These are phyloP conservation scores for Tolypocladium endophyticum DNA, from an alignment of 2,329 filamentous ascomycete genomes.

Conservation along the genomic window DNA sequence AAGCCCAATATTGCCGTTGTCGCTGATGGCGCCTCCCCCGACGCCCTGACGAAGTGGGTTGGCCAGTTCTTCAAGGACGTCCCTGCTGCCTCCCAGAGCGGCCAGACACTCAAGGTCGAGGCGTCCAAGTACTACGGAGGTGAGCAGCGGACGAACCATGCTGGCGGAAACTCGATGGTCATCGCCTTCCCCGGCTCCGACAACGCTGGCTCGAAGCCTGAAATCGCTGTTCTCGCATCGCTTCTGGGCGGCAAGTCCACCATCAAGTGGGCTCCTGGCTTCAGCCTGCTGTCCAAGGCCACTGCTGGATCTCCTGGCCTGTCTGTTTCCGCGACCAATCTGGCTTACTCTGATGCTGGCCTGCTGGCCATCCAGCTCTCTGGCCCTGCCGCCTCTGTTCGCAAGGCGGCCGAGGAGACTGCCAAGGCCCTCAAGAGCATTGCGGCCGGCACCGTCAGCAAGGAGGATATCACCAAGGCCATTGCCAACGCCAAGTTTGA, in stretches of 20 bases:
- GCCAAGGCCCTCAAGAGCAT: constrained; percentile 77
- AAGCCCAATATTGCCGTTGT: constrained; percentile 89
- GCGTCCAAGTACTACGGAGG: constrained; percentile 86
- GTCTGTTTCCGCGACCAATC: constrained; percentile 63
- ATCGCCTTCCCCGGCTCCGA: constrained; percentile 89
- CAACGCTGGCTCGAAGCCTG: constrained; percentile 74
- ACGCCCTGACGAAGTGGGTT: constrained; percentile 78
- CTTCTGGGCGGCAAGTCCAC: constrained; percentile 82
- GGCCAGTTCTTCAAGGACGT: constrained; percentile 80
- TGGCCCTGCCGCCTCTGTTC: constrained; percentile 63
- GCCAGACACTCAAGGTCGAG: constrained; percentile 44
- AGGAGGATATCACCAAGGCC: constrained; percentile 86
- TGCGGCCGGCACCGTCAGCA: constrained; percentile 61
- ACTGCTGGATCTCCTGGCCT: constrained; percentile 55
- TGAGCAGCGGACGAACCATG: constrained; percentile 78
- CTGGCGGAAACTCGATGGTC: constrained; percentile 69
- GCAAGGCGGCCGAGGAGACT: constrained; percentile 62
- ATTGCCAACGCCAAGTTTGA: constrained; percentile 89
- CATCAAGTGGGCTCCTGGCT: constrained; percentile 94
- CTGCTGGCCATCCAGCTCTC: constrained; percentile 75
- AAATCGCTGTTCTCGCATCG: constrained; percentile 75
- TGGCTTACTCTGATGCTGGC: constrained; percentile 87
- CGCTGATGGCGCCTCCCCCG: constrained; percentile 72
- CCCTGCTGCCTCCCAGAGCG: constrained; percentile 40
- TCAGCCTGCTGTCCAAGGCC: constrained; percentile 80